Base-by-base conservation (phyloP, 1,139 yeast genomes). In the Pichia sp. region DNA sequence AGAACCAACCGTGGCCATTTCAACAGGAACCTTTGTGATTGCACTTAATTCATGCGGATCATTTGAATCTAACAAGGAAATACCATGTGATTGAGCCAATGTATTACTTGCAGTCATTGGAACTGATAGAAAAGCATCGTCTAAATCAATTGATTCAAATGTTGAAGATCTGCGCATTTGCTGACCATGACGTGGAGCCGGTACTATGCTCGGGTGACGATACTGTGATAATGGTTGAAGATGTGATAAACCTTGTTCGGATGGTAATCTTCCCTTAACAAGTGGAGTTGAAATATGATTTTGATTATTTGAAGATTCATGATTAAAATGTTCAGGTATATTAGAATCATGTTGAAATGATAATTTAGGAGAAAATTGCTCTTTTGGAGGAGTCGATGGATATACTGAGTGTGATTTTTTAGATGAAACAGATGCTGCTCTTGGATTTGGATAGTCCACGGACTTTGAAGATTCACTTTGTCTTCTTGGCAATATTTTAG, bases 401-500 rank as follows among this genome's bases (percentile, higher is more conserved):
- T 39, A 27, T 18, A 36, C 4, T 25, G 38, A n/a, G 27, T 42
- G 34, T 27, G 61, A 56, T 43, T 46, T 56, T 39, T 58, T 28
- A 3, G 52, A 34, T 13, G 53, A 45, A 6, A 51, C 30, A 3
- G 57, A 51, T 9, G 53, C 29, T 25, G 31, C 38, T 36, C 56
- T 48, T n/a, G 49, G 49, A 18, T 36, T 25, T 42, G 47, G 34
- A 16, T 31, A 16, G 25, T 47, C 48, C 0, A 45, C 10, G 14
- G 28, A 18, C 14, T 42, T 30, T 10, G 51, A 47, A 16, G 62
- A 53, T 33, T 60, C 64, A 42, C 63, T 58, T 19, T 61, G 67
- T 42, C 65, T 57, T 51, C 67, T 56, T 13, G 66, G 63, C 9
- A 65, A 52, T 11, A 65, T 44, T 48, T 57, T 60, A 44, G 53